Percentiles rank a stretch among this genome's conserved stretches.
These are phyloP conservation scores for Anthoceros angustus DNA, from an alignment of 225 moss, liverwort and hornwort genomes.

Conservation along the genomic window DNA sequence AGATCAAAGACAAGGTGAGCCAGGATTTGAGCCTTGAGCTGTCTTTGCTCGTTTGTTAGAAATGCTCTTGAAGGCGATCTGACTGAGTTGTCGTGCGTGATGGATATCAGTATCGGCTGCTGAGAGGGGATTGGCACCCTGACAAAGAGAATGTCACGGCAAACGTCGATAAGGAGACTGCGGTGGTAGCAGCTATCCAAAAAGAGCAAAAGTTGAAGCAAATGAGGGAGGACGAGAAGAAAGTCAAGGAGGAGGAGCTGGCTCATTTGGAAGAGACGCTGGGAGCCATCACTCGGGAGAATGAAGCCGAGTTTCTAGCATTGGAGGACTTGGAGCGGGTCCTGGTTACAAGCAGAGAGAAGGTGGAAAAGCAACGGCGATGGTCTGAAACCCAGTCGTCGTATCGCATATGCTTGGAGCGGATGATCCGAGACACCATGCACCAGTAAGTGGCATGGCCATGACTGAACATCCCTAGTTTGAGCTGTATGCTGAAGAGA, in stretches of 20 bases:
- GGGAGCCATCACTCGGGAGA: conserved; percentile 18
- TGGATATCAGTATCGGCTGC: conserved; percentile 29
- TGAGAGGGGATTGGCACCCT: conserved; percentile 22
- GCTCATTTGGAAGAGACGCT: conserved; percentile 19
- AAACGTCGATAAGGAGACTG: background rate
- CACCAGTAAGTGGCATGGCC: conserved; percentile 19
- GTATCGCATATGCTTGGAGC: conserved; percentile 25
- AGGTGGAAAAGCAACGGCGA: conserved; percentile 30
- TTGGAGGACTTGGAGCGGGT: conserved; percentile 19
- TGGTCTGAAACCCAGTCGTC: conserved; percentile 34
- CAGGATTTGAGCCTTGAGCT: background rate
- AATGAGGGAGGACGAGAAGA: conserved; percentile 26
- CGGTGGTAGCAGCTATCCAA: background rate
- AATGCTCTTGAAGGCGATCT: background rate
- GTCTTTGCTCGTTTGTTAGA: too few species aligned
- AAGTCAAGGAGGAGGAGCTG: conserved; percentile 18
- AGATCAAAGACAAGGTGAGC: conserved; percentile 41
- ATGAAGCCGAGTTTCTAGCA: conserved; percentile 22
- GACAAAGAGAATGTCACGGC: conserved; percentile 18
- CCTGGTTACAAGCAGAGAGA: conserved; percentile 15
- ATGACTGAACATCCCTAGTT: background rate
- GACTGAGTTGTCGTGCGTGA: background rate
- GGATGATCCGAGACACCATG: conserved; percentile 33
- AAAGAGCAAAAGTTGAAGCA: conserved; percentile 23
- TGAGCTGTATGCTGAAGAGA: background rate